phyloP scores from a whole-genome alignment of 331 rosid genomes.

The Cydonia oblonga region DNA sequence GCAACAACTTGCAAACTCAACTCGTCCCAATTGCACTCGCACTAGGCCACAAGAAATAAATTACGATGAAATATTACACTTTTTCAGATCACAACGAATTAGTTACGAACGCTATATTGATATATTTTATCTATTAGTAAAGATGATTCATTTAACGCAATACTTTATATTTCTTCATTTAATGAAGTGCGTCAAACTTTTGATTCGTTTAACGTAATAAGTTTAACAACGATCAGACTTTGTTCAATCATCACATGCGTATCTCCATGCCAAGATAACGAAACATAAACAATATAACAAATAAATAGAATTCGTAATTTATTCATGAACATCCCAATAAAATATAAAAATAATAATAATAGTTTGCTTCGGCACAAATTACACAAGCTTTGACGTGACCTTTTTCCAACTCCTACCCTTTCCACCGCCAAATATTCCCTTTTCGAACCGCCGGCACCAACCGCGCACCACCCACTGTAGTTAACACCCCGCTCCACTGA shows the following conservation, averaged over 20 bases:
- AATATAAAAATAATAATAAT: background rate
- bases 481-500: background rate
- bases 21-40: background rate
- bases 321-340: slow-evolving; percentile 5
- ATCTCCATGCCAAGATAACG: background rate
- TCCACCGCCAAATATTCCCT: slow-evolving; percentile 1
- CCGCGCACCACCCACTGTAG: slow-evolving; percentile 5
- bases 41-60: background rate
- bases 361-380: background rate
- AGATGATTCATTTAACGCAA: too few species aligned
- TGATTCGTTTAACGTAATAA: too few species aligned
- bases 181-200: too few species aligned
- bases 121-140: too few species aligned
- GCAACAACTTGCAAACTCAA: background rate
- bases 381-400: slow-evolving; percentile 6
- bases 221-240: too few species aligned
- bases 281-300: background rate
- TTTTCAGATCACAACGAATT: too few species aligned
- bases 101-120: rapidly evolving
- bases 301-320: background rate
- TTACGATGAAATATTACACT: too few species aligned
- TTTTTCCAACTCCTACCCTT: background rate
- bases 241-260: too few species aligned
- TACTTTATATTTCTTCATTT: too few species aligned
- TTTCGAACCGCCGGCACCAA: slow-evolving; percentile 23